Base-by-base conservation (phyloP, 2,329 filamentous ascomycete genomes). In the Dactylellina sp. region DNA sequence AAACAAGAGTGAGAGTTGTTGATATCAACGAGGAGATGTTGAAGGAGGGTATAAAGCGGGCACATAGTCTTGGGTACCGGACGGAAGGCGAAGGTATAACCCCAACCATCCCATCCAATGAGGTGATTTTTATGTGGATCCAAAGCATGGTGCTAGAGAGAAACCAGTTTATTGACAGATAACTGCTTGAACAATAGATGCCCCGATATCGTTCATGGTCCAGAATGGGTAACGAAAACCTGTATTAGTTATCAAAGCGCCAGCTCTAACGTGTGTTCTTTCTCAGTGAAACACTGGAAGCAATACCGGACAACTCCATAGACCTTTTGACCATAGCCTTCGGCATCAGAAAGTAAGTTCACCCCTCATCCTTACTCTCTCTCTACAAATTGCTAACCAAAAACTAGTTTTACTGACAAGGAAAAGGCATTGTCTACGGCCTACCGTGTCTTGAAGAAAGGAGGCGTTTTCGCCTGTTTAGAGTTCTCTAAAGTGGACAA, bases 1-100 rank as follows among this genome's bases (percentile, higher is more conserved):
- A 90, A 78, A 91, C 93, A 4, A 89, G 87, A 80, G 92, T 99
- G 77, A 97, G 91, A 40, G 92, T 98, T 79, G 90, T 91, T 52
- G 95, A 99, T 83, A 99, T 99, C 84, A 99, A 99, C 83, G 88
- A 92, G 0, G 89, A 92, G 77, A 99, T 99, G 95, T 87, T 99
- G 0, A 88, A 88, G 9, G 95, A 97, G 79, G 95, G 95, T 64
- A 87, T 87, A 76, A 91, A 94, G 81, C 89, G 95, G 76, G 89
- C 92, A 18, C 83, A 89, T 20, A 47, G 60, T 32, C 85, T 86
- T 62, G 78, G 46, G 79, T 74, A 74, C 56, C 56, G 70, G 40
- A 74, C 70, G 14, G 70, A 74, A 40, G 70, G 70, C 20, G 61
- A 74, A 32, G 56, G 70, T 74, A 61, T 55, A 52, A 4, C 11